Evolutionary conservation across 169 alveolate species (phyloP), one percentile per base, ranked within the genome.

Genomic region (Plasmodium berghei): DNA sequence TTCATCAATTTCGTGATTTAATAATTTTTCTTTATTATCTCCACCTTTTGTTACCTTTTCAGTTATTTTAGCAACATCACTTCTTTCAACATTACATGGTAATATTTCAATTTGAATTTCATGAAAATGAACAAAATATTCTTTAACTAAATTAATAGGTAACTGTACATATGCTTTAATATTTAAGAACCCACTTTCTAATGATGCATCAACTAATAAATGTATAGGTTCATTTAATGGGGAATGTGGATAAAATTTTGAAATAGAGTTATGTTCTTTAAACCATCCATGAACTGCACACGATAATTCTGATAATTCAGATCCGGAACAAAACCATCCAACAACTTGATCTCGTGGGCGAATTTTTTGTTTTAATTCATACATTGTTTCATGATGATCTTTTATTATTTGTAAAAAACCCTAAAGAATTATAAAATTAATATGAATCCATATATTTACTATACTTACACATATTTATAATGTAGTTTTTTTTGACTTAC

Each of bases 221-320:
- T 96, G 98, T 77, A 96, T 94, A 18, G 98, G 98, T 73, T 96
- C 98, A 58, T 95, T 89, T 20, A 96, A 93, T 40, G 97, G 95
- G 2, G 98, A 96, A 70, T 96, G 97, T 0, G 97, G 97, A 66
- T 93, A 94, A 87, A 96, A 96, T 92, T 94, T 96, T 42, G 98
- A 96, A 20, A 94, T 95, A 5, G 95, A 91, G 90, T 91, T 93
- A 86, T 93, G 95, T 72, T 95, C 96, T 87, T 96, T 96, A 87
- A 96, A 96, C 98, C 98, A 96, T 12, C 98, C 98, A 73, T 96
- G 97, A 12, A 96, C 97, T 22, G 98, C 98, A 88, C 98, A 96
- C n/a, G 98, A 95, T 40, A 96, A 93, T 85, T 96, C 97, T 1
- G 97, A 94, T 92, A 96, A 93, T 66, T 95, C 97, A n/a, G 96